A percentile compares a stretch with the other conserved stretches of the same genome.
phyloP scores from a whole-genome alignment of 345 rosid genomes.

The Tarenaya hassleriana region DNA sequence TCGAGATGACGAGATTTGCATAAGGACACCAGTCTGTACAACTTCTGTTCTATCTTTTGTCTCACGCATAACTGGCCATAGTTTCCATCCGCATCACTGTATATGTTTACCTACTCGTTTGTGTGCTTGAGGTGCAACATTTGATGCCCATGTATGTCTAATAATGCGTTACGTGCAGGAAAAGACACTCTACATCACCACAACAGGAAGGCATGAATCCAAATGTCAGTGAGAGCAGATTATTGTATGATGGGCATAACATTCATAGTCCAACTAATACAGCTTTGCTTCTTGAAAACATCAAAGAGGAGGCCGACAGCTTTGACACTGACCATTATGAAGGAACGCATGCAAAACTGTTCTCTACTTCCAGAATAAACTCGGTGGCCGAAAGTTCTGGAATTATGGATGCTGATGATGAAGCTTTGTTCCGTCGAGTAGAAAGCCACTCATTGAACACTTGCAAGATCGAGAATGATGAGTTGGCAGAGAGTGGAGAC shows the following conservation, averaged over 20 bases:
- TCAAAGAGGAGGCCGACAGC: slow-evolving; percentile 75
- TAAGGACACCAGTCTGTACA: not conserved
- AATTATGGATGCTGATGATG: slow-evolving; percentile 37
- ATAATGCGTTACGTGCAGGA: slow-evolving; percentile 38
- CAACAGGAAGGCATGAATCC: slow-evolving; percentile 39
- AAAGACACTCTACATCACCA: slow-evolving; percentile 62
- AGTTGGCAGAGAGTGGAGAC: slow-evolving; percentile 58
- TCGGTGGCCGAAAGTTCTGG: slow-evolving; percentile 35
- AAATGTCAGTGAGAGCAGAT: slow-evolving; percentile 52
- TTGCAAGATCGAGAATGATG: slow-evolving; percentile 82
- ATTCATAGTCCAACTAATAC: slow-evolving; percentile 92
- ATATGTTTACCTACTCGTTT: slow-evolving; percentile 8
- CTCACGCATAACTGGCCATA: not conserved
- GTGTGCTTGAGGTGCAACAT: slow-evolving; percentile 9
- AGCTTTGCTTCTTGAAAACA: slow-evolving; percentile 84
- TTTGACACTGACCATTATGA: slow-evolving; percentile 44
- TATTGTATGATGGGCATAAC: slow-evolving; percentile 65
- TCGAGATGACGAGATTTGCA: not conserved
- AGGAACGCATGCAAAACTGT: slow-evolving; percentile 34
- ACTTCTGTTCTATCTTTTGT: not conserved
- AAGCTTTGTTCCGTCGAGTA: slow-evolving; percentile 35
- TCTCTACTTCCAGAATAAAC: slow-evolving; percentile 50
- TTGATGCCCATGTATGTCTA: slow-evolving; percentile 6
- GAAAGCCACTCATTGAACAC: slow-evolving; percentile 67
- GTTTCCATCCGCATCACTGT: slow-evolving; percentile 7